A percentile compares a stretch with the other conserved stretches of the same genome.
Conservation (phyloP, 805 yeast species). For the Naumovozyma dairenensis region DNA sequence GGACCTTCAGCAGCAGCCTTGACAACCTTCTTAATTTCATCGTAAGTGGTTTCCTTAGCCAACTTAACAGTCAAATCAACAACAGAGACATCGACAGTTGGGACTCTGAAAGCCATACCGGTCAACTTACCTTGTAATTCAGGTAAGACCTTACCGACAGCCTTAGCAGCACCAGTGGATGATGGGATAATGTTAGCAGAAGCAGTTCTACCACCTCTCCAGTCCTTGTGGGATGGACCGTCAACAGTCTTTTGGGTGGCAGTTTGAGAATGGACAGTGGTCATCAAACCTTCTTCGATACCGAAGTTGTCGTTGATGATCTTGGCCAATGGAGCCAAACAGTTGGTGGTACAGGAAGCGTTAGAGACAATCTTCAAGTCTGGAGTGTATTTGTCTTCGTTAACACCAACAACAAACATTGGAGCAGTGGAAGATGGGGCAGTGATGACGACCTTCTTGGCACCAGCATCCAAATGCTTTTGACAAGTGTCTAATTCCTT, state of each 20-base stretch:
- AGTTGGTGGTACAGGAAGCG: constrained; percentile 68
- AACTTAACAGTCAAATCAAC: constrained; percentile 63
- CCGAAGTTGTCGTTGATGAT: constrained; percentile 57
- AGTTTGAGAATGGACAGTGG: constrained; percentile 64
- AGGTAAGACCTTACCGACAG: constrained; percentile 66
- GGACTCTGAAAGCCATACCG: constrained; percentile 67
- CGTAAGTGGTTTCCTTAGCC: constrained; percentile 48
- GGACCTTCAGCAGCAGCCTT: constrained; percentile 51
- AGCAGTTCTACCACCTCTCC: constrained; percentile 77
- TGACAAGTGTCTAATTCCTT: constrained; percentile 55
- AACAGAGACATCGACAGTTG: constrained; percentile 64
- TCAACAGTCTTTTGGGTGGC: constrained; percentile 69
- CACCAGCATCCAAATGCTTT: constrained; percentile 64
- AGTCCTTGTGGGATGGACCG: constrained; percentile 70
- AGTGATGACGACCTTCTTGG: constrained; percentile 62
- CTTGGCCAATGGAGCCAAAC: constrained; percentile 67
- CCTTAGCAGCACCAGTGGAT: constrained; percentile 70
- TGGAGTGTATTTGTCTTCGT: constrained; percentile 44
- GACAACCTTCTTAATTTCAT: constrained; percentile 50
- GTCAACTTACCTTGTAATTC: constrained; percentile 63
- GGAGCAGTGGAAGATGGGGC: constrained; percentile 67
- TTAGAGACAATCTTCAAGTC: constrained; percentile 54
- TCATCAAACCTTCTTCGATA: constrained; percentile 66
- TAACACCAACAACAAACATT: constrained; percentile 66
- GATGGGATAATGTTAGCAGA: constrained; percentile 69